Conservation (phyloP, 225 moss, liverwort and hornwort species). For the Physcomitrellopsis africana region DNA sequence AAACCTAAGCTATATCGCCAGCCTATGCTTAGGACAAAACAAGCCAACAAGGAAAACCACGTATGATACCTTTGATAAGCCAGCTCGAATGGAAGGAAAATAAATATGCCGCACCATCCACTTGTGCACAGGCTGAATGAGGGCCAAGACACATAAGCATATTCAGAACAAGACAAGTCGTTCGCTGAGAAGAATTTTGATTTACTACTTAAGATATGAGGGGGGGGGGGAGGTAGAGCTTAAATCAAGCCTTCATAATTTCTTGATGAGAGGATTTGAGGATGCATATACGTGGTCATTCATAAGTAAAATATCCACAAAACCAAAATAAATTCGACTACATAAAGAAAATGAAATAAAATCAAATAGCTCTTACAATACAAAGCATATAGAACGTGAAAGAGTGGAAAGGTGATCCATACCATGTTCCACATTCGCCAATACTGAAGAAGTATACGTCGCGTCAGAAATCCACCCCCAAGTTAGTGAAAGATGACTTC, state of each 20-base stretch:
- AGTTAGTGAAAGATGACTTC: conserved; percentile 39
- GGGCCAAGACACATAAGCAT: conserved; percentile 22
- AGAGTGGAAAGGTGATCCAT: conserved; percentile 22
- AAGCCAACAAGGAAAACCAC: not conserved
- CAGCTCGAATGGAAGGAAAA: conserved; percentile 84
- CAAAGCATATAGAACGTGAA: not conserved
- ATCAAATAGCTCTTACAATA: not conserved
- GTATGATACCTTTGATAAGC: conserved; percentile 72
- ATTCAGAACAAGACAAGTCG: not conserved
- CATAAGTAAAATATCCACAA: not conserved
- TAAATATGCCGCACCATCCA: conserved; percentile 99
- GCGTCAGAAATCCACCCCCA: conserved; percentile 24
- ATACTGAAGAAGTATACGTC: conserved; percentile 52
- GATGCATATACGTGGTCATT: not conserved
- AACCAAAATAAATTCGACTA: not conserved
- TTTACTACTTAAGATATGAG: not conserved
- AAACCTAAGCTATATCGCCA: not conserved
- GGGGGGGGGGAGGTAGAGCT: not conserved
- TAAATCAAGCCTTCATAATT: not conserved
- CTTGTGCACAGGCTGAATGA: conserved; percentile 89
- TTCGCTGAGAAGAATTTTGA: not conserved
- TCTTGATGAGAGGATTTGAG: too few species aligned
- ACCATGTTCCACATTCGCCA: conserved; percentile 99
- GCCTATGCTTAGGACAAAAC: not conserved
- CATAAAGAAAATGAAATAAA: not conserved